Evolutionary conservation across 805 yeast species (phyloP), one percentile per base, ranked within the genome.

Genomic region (Kluyveromyces starmeri): DNA sequence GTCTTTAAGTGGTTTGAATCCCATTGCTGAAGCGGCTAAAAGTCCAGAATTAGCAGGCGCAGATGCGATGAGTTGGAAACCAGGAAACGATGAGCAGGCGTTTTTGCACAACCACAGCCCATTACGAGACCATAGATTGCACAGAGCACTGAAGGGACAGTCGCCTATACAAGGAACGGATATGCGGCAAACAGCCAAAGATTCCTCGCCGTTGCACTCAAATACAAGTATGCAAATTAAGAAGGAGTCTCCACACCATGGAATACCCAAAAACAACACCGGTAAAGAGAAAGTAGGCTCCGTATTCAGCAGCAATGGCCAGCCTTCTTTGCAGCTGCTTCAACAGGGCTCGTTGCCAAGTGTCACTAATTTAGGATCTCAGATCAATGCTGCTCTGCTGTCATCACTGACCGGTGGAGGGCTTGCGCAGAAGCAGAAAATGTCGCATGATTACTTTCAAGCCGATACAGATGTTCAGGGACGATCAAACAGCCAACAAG

Each of bases 1-100:
- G 33, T 34, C 50, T 9, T 18, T 44, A 23, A 39, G 50, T 18
- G 44, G 42, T 13, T 16, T 35, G 15, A 40, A 40, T 33, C 40
- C 44, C 14, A 21, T 37, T 27, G 31, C 42, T 31, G 27, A 42
- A 29, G 24, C 35, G 34, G 19, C 13, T 17, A n/a, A 9, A 24
- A n/a, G 19, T 6, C 19, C 10, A 8, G 7, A 10, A 5, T 11
- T 14, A 7, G 19, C 9, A 26, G 19, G 16, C 10, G n/a, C 9
- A 26, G n/a, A 26, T 7, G 15, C 7, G 13, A n/a, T 11, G 7
- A 7, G 7, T 7, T 15, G 13, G 13, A n/a, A 24, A n/a, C 27
- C 10, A 15, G 15, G 13, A n/a, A n/a, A 24, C 15, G 15, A 9
- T 7, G 13, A 9, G 27, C 15, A 13, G 27, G 15, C 7, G 10